Conservation (phyloP, 495 filamentous ascomycete genomes). For the Evernia prunastri region DNA sequence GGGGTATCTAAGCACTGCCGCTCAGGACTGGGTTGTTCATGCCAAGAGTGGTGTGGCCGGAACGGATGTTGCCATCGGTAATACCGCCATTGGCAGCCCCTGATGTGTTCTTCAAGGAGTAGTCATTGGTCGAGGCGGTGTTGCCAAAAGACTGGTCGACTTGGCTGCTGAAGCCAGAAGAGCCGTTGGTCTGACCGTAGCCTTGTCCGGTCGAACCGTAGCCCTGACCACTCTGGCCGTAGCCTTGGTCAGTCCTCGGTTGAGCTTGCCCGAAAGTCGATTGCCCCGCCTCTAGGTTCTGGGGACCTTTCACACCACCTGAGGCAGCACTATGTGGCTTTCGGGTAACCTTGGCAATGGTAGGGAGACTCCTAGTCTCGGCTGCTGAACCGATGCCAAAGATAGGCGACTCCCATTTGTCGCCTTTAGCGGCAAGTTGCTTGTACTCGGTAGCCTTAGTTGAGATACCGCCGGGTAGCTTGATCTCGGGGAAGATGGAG, state of each 20-base stretch:
- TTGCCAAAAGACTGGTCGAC: slow-evolving; percentile 48
- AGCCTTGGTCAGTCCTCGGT: slow-evolving; percentile 12
- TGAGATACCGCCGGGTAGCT: slow-evolving; percentile 83
- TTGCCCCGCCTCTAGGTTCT: slow-evolving; percentile 30
- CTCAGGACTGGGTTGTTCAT: slow-evolving; percentile 43
- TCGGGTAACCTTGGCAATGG: slow-evolving; percentile 54
- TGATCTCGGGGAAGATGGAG: slow-evolving; percentile 81
- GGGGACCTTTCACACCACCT: slow-evolving; percentile 35
- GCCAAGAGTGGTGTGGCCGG: slow-evolving; percentile 37
- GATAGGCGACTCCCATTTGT: slow-evolving; percentile 91
- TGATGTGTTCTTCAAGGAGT: slow-evolving; percentile 23
- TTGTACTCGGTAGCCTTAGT: slow-evolving; percentile 94
- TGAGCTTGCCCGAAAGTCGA: slow-evolving; percentile 25
- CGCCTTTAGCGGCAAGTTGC: slow-evolving; percentile 77
- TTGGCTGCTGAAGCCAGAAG: slow-evolving; percentile 48
- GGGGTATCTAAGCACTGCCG: slow-evolving; percentile 34
- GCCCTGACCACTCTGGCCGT: slow-evolving; percentile 17
- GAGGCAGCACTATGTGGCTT: slow-evolving; percentile 51
- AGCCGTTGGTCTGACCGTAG: slow-evolving; percentile 24
- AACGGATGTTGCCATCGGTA: slow-evolving; percentile 15
- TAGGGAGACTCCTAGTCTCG: slow-evolving; percentile 64
- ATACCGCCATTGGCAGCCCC: slow-evolving; percentile 25
- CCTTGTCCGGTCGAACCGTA: slow-evolving; percentile 17
- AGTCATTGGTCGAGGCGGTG: slow-evolving; percentile 20
- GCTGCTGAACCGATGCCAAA: slow-evolving; percentile 81